Conservation (phyloP, 176 grass and related monocot genomes). For the Oryza meyeriana region DNA sequence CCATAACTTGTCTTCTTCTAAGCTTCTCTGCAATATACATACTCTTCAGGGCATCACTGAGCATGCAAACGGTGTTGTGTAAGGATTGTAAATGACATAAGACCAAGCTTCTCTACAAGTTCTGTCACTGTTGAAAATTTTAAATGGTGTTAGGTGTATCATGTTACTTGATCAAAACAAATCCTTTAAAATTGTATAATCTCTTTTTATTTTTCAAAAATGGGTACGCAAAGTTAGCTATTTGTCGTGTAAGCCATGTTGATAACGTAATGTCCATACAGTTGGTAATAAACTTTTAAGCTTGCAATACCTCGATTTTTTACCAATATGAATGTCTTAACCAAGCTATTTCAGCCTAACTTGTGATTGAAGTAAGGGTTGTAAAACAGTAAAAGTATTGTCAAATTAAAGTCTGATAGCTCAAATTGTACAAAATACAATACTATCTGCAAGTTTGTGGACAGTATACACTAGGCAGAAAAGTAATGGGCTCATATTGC, state of each 20-base stretch:
- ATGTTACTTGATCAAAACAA: background rate
- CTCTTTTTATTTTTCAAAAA: background rate
- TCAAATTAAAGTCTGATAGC: background rate
- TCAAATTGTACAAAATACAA: background rate
- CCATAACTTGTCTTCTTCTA: conserved; percentile 27
- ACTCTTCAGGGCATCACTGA: conserved; percentile 33
- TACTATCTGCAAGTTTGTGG: background rate
- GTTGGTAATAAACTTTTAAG: background rate
- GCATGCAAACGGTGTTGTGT: background rate
- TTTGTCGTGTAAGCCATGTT: background rate
- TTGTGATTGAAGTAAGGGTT: background rate
- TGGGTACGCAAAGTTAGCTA: background rate
- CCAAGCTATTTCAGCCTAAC: background rate
- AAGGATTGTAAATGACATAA: background rate
- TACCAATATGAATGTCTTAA: background rate
- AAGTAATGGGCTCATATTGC: background rate
- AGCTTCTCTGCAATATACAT: conserved; percentile 27
- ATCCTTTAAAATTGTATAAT: background rate
- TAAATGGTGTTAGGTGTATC: background rate
- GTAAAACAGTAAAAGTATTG: background rate
- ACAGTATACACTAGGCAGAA: background rate
- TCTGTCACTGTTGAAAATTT: background rate
- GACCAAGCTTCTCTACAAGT: conserved; percentile 19
- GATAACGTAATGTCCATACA: background rate
- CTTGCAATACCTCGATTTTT: background rate